These are phyloP conservation scores for Cystobasidium onofrii DNA, from an alignment of 768 basidiomycete genomes.

Conservation along the genomic window DNA sequence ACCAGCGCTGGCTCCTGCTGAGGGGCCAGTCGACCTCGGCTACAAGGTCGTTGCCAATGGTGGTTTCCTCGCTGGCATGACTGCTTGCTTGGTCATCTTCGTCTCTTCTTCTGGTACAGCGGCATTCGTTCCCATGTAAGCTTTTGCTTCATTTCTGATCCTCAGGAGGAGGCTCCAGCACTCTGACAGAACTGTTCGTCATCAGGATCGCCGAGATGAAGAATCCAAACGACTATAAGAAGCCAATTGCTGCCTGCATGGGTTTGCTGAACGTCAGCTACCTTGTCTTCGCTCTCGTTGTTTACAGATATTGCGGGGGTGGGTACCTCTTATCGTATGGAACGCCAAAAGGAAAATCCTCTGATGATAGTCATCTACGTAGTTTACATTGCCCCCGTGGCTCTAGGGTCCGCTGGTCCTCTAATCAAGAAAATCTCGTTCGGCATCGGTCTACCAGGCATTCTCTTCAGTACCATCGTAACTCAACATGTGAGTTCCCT, in stretches of 20 bases:
- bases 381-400: conserved; percentile 41
- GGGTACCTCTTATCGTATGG: no score
- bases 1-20: conserved; percentile 41
- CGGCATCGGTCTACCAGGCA: conserved; percentile 41
- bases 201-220: conserved; percentile 47
- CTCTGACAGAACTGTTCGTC: no score
- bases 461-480: conserved; percentile 36
- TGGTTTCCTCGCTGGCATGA: conserved; percentile 43
- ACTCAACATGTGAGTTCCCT: background rate
- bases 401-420: conserved; percentile 43
- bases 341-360: no score
- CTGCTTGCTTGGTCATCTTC: conserved; percentile 44
- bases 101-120: conserved; percentile 43
- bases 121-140: conserved; percentile 33
- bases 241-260: conserved; percentile 42
- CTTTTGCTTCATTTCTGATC: no score
- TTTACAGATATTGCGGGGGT: conserved; percentile 41
- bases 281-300: conserved; percentile 41
- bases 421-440: conserved; percentile 40
- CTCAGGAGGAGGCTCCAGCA: no score
- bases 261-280: conserved; percentile 40
- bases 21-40: conserved; percentile 38
- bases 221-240: conserved; percentile 44
- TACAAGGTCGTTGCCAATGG: conserved; percentile 37
- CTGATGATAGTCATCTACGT: background rate